Evolutionary conservation across 805 yeast genomes (phyloP).

Genomic region (Pichia eremophila): DNA sequence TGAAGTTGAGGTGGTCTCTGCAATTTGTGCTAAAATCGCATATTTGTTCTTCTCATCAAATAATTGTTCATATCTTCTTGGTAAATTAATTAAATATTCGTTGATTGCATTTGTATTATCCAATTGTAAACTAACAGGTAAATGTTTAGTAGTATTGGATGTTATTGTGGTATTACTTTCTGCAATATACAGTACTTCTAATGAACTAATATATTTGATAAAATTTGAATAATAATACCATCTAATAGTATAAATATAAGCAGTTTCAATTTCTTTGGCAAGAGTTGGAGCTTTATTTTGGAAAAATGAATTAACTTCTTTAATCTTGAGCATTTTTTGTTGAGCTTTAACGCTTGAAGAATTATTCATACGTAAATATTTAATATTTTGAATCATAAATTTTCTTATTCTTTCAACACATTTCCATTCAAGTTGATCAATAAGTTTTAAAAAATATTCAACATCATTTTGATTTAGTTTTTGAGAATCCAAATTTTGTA

Average conservation of each 20-base stretch:
- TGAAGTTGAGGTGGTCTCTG: conserved; percentile 40
- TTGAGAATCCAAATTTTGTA: conserved; percentile 26
- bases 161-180: conserved; percentile 19
- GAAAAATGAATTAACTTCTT: conserved; percentile 53
- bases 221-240: conserved; percentile 88
- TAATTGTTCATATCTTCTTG: conserved; percentile 52
- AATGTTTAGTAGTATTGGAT: conserved; percentile 15
- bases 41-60: conserved; percentile 35
- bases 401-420: conserved; percentile 72
- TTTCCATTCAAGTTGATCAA: conserved; percentile 48
- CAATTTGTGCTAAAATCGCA: conserved; percentile 75
- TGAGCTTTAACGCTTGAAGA: conserved; percentile 71
- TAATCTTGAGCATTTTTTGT: conserved; percentile 49
- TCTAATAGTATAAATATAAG: conserved; percentile 79
- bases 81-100: conserved; percentile 49
- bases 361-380: conserved; percentile 54
- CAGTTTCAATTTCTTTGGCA: conserved; percentile 65
- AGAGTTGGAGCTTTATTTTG: conserved; percentile 45
- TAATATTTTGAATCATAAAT: conserved; percentile 55
- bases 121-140: neutral
- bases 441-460: conserved; percentile 23
- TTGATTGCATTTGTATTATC: conserved; percentile 23
- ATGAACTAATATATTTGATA: conserved; percentile 62
- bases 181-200: conserved; percentile 52
- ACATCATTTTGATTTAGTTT: conserved; percentile 13